These are phyloP conservation scores for Stephania yunnanensis DNA, from an alignment of 164 flowering plant genomes.

Conservation along the genomic window DNA sequence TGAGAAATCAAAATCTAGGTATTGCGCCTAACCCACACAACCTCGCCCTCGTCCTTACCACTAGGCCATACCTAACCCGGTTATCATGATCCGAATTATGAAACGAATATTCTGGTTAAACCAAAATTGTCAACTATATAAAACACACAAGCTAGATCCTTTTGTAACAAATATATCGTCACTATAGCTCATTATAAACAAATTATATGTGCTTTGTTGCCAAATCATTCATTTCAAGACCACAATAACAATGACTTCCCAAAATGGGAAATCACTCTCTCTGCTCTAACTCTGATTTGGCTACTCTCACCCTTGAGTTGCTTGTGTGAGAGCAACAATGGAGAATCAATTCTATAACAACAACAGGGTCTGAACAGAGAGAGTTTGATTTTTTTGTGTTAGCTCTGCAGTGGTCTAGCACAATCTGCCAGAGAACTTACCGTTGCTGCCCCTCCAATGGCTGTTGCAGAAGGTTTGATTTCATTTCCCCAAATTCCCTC, in stretches of 20 bases:
- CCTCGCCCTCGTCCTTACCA: no score
- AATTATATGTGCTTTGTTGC: no score
- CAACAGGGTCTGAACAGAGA: slow-evolving; percentile 2
- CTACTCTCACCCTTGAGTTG: background rate
- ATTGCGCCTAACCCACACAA: no score
- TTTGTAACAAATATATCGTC: no score
- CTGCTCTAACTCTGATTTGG: background rate
- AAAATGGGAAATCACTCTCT: background rate
- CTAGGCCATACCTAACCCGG: no score
- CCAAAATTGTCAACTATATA: no score
- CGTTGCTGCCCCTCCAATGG: slow-evolving; percentile 14
- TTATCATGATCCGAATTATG: no score
- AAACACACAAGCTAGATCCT: no score
- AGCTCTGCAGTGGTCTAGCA: slow-evolving; percentile 17
- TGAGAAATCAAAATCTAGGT: no score
- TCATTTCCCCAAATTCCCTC: background rate
- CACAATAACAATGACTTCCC: background rate
- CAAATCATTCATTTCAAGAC: no score
- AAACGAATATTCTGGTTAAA: no score
- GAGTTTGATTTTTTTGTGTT: slow-evolving; percentile 17
- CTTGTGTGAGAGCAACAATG: background rate
- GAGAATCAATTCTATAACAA: background rate
- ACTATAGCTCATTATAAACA: no score
- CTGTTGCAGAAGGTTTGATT: slow-evolving; percentile 13
- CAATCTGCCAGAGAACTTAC: slow-evolving; percentile 10